Base-by-base conservation (phyloP, 108 stramenopile genomes). In the Fistulifera solaris region DNA sequence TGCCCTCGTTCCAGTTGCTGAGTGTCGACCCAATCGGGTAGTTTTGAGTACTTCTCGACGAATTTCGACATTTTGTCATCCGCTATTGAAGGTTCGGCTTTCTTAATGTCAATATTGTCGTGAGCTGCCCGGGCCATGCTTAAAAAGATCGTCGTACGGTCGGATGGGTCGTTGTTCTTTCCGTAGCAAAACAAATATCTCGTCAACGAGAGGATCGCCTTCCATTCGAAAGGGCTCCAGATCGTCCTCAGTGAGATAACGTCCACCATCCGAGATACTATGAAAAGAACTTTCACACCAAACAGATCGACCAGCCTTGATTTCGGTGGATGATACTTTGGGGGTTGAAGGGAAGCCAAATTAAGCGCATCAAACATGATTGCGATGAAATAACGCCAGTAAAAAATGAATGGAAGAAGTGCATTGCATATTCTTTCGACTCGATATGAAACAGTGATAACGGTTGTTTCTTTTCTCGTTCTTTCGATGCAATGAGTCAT, bases 1-100 rank as follows among this genome's bases (percentile, higher is more conserved):
- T 84, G 78, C 24, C 89, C 89, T 14, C 84, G 72, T 54, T 77
- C 70, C 17, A 90, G 57, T 59, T 84, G 80, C 18, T 75, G 67
- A 18, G 42, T 56, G 49, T 90, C 80, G 6, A 85, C 85, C 88
- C 88, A 90, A 8, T 44, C 12, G 10, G 89, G 85, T 8, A 81
- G 38, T 18, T n/a, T 43, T 10, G 45, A 28, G 54, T 77, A 60
- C 7, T 24, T 62, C 23, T 69, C 42, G n/a, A 64, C 14, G 45
- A 75, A 72, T 3, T 49, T 2, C 2, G 19, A 28, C 46, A 80
- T 48, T 12, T 44, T 50, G 35, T 26, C 17, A 41, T 65, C 49
- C 8, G 28, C 27, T 13, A 15, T 3, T 12, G 56, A 40, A 2
- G 41, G 62, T 28, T 45, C 23, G 22, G 1, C 40, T 10, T 19